Evolutionary conservation across 1,139 yeast species (phyloP).

Genomic region (Scheffersomyces parashehatae): DNA sequence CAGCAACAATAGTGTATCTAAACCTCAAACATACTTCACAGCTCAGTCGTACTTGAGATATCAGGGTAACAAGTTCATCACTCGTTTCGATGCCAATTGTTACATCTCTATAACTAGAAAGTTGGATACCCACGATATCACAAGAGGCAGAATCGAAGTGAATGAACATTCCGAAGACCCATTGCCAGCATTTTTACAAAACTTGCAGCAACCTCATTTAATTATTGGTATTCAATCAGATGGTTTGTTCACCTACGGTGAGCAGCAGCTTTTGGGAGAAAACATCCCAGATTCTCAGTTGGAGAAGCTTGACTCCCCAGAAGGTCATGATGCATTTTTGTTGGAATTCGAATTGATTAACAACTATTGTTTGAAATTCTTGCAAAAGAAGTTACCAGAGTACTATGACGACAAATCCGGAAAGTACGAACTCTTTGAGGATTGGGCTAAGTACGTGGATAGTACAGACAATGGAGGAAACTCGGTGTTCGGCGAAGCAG

Average conservation of each 20-base stretch:
- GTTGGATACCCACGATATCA: slow-evolving; percentile 90
- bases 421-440: slow-evolving; percentile 53
- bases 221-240: slow-evolving; percentile 90
- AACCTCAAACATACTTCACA: slow-evolving; percentile 86
- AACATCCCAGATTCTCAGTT: slow-evolving; percentile 69
- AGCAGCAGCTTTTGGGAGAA: slow-evolving; percentile 81
- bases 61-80: slow-evolving; percentile 87
- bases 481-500: slow-evolving; percentile 94
- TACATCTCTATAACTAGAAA: slow-evolving; percentile 91
- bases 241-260: slow-evolving; percentile 88
- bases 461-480: slow-evolving; percentile 52
- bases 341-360: slow-evolving; percentile 86
- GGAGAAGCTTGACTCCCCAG: slow-evolving; percentile 83
- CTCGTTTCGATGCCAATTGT: slow-evolving; percentile 93
- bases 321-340: slow-evolving; percentile 96
- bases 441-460: slow-evolving; percentile 46
- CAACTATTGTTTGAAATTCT: slow-evolving; percentile 64
- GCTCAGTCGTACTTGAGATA: slow-evolving; percentile 94
- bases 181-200: slow-evolving; percentile 44
- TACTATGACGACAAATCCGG: slow-evolving; percentile 46
- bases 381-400: slow-evolving; percentile 56
- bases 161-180: slow-evolving; percentile 35
- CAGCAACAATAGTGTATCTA: slow-evolving; percentile 7
- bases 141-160: slow-evolving; percentile 62
- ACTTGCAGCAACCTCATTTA: slow-evolving; percentile 71